Base-by-base conservation (phyloP, 1,139 yeast species). In the Geotrichum europaeum region DNA sequence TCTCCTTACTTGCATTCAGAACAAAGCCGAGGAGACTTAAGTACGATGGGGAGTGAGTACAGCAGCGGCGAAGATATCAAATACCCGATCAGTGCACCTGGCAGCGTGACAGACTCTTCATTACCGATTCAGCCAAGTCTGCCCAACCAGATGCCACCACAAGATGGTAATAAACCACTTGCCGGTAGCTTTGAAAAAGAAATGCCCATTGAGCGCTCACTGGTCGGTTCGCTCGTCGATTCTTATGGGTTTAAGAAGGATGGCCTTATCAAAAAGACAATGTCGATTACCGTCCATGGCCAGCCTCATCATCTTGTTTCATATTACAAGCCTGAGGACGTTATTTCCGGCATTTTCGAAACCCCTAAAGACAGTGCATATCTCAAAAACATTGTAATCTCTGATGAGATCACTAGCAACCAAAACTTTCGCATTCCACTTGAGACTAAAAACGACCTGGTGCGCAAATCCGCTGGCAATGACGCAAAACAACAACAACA, bases 181-280 rank as follows among this genome's bases (percentile, higher is more conserved):
- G 18, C n/a, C 18, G 18, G 10, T n/a, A 40, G 5, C 1, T 5
- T 18, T n/a, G 47, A 20, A 18, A 56, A 51, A 15, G 18, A 40
- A 15, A 55, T 57, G 22, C 59, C 65, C 22, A 65, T 67, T 43
- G 73, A 68, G 61, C 66, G 82, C 59, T 70, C 77, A 2, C 70
- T 81, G 10, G 82, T 81, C 32, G 87, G 87, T 3, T 83, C 87
- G 0, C 72, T 84, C 52, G 81, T 81, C 7, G 81, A 83, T 47
- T 80, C 86, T 4, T 85, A 84, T 67, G 86, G 87, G 6, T 86
- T 86, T 69, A 86, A 86, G 69, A 87, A 85, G 60, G 83, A 83
- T 61, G 96, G 96, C 0, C 78, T 91, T 56, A 84, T 90, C 63
- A 91, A 91, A 72, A 90, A 90, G 72, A 89, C 97, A 0, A 78